Evolutionary conservation across 163 green algal genomes (phyloP).

Genomic region (Prototheca cutis): DNA sequence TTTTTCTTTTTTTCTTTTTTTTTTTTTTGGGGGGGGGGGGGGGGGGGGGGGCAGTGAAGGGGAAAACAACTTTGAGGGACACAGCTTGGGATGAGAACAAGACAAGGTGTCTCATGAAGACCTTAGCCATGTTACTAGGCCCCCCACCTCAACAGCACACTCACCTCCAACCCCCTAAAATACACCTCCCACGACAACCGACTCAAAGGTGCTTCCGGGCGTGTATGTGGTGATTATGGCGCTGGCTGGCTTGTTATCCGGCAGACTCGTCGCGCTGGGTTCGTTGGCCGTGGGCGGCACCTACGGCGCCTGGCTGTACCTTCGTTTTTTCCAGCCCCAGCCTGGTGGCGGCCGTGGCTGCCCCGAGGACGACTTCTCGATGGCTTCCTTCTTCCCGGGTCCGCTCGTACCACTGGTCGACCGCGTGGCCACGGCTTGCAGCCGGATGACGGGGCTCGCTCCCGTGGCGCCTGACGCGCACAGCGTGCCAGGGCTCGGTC

Average conservation of each 20-base stretch:
- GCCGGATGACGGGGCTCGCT: constrained; percentile 28
- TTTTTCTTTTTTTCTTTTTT: too few relatives aligned
- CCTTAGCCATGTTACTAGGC: too few relatives aligned
- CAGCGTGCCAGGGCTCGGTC: neutral
- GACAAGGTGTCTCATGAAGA: too few relatives aligned
- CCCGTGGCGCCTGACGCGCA: neutral
- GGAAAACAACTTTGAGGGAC: too few relatives aligned
- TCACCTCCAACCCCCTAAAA: too few relatives aligned
- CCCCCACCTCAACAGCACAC: too few relatives aligned
- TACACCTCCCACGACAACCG: too few relatives aligned
- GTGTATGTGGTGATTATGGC: constrained; percentile 37
- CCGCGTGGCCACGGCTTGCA: constrained; percentile 18
- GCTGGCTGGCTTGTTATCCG: constrained; percentile 12
- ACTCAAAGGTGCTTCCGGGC: too few relatives aligned
- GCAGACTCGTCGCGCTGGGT: constrained; percentile 21
- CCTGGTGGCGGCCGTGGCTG: constrained; percentile 37
- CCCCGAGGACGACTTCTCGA: constrained; percentile 62
- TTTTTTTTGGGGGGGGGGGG: too few relatives aligned
- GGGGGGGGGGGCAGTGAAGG: too few relatives aligned
- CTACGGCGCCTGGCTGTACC: constrained; percentile 71
- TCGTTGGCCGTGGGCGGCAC: constrained; percentile 42
- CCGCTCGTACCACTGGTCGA: constrained; percentile 41
- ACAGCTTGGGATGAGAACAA: too few relatives aligned
- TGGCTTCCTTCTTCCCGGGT: constrained; percentile 60
- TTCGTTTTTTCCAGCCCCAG: constrained; percentile 64